These are phyloP conservation scores for Helianthus annuus DNA, from an alignment of 129 eudicot genomes.

Conservation along the genomic window DNA sequence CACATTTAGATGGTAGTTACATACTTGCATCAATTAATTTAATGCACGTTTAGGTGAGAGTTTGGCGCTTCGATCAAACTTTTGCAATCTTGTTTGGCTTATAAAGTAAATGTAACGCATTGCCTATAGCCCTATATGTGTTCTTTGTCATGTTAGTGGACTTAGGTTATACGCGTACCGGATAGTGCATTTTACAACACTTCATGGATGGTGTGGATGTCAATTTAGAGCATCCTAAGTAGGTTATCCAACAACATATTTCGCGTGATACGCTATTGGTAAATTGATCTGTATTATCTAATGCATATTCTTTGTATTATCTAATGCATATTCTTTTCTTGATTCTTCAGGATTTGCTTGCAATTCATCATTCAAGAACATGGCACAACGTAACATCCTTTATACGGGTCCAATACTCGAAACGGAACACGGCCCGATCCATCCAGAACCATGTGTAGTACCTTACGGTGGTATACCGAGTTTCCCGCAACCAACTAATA, in stretches of 20 bases:
- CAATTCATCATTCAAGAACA: constrained; percentile 32
- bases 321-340: not conserved
- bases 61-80: not conserved
- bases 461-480: constrained; percentile 47
- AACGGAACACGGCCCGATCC: constrained; percentile 52
- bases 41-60: constrained; percentile 14
- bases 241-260: constrained; percentile 13
- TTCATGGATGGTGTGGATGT: not conserved
- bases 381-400: constrained; percentile 73
- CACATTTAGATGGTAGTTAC: constrained; percentile 25
- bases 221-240: constrained; percentile 3
- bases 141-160: not conserved
- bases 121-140: not conserved
- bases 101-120: not conserved
- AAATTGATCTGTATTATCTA: not conserved
- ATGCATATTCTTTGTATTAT: not conserved
- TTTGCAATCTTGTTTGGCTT: not conserved
- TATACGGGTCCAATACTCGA: constrained; percentile 62
- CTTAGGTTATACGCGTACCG: not conserved
- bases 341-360: constrained; percentile 41
- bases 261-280: not conserved
- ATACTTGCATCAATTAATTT: constrained; percentile 19
- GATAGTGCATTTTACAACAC: not conserved
- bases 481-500: constrained; percentile 55
- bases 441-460: constrained; percentile 57